Evolutionary conservation across 2,329 filamentous ascomycete species (phyloP).

Genomic region (Phoma herbarum): DNA sequence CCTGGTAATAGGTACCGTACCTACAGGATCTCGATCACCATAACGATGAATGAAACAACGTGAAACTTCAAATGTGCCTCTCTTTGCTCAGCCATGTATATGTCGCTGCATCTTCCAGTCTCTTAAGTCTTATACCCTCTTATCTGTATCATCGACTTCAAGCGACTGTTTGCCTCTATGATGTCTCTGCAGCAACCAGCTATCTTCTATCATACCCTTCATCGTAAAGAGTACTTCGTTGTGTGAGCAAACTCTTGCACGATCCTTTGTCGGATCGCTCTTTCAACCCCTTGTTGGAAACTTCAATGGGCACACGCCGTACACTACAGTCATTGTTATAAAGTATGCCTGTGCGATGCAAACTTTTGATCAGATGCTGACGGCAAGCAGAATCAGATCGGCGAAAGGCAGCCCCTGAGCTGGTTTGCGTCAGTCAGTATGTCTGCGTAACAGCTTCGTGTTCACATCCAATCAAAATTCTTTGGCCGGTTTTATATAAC

Average conservation of each 20-base stretch:
- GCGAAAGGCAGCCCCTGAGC: too few relatives aligned
- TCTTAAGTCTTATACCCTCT: not conserved
- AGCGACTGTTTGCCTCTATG: too few relatives aligned
- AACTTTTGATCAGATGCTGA: not conserved
- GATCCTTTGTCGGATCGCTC: not conserved
- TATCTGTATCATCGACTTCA: not conserved
- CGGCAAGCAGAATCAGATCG: too few relatives aligned
- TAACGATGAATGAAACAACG: conserved; percentile 20
- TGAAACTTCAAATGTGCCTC: conserved; percentile 11
- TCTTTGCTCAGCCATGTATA: not conserved
- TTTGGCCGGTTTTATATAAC: too few relatives aligned
- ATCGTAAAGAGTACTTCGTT: not conserved
- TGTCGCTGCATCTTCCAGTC: not conserved
- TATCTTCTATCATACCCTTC: not conserved
- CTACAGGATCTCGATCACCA: conserved; percentile 1
- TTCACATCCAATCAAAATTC: too few relatives aligned
- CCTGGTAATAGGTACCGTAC: not conserved
- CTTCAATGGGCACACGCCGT: not conserved
- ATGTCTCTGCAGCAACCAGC: too few relatives aligned
- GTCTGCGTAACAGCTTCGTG: too few relatives aligned
- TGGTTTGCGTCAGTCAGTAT: too few relatives aligned
- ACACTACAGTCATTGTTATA: too few relatives aligned
- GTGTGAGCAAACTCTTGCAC: not conserved
- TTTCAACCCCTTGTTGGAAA: not conserved
- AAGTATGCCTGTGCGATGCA: not conserved